Base-by-base conservation (phyloP, 192 early-diverging fungal genomes). In the Mortierella alpina region DNA sequence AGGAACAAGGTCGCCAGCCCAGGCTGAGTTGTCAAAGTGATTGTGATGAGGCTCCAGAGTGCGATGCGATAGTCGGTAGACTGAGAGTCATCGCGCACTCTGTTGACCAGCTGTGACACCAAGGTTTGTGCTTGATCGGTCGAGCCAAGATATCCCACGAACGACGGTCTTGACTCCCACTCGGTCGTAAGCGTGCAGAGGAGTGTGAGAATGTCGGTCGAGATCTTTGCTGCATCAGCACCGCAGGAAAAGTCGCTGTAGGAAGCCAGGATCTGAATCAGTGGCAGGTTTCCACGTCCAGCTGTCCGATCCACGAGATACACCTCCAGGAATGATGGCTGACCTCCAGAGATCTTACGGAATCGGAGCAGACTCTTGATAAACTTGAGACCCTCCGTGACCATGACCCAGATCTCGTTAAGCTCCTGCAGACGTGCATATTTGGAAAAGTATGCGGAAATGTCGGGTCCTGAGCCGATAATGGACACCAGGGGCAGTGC, bases 141-240 rank as follows among this genome's bases (percentile, higher is more conserved):
- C 17, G 69, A 75, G 14, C 86, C 88, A 58, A 89, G 69, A 41
- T 84, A 86, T 20, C 85, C 85, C 7, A 86, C 79, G 48, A 89
- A 84, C 3, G 83, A 81, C 5, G 82, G 81, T 14, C 78, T 61
- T 7, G 75, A 75, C n/a, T 73, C 66, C 83, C 84, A 86, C 14
- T 75, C 77, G 2, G 61, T 53, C 5, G 82, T 73, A 31, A 72
- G 22, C 7, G 62, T 49, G 65, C 84, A 87, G 20, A 90, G 56
- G 5, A 88, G 66, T 1, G 82, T 82, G 22, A 88, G 59, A n/a
- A 90, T 53, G 42, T 90, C 82, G 0, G 82, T 83, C 4, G 85
- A 77, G 39, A 85, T 39, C 39, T 79, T 73, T 1, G 85, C 81
- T 8, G 84, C 60, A 1, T 57, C 70, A 0, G 63, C 56, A 18